These are phyloP conservation scores for Alisma plantagoaquatica DNA, from an alignment of 106 monocot genomes.

Conservation along the genomic window DNA sequence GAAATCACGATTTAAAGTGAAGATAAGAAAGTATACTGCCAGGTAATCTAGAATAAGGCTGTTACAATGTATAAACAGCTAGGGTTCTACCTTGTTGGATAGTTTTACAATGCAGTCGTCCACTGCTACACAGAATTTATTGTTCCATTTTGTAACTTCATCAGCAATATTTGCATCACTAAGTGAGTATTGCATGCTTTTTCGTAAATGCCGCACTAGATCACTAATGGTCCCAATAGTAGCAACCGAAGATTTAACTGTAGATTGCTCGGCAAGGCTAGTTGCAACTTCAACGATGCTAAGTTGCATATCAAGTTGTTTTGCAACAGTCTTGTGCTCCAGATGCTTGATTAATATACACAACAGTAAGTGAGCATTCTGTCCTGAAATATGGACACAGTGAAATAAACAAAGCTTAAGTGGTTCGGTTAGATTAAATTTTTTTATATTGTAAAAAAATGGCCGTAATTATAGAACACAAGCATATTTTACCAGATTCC, in stretches of 20 bases:
- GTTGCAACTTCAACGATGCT: constrained; percentile 55
- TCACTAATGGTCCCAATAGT: constrained; percentile 46
- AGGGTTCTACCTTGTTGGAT: constrained; percentile 74
- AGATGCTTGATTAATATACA: constrained; percentile 77
- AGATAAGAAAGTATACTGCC: no score
- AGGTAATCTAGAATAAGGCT: no score
- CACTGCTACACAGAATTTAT: constrained; percentile 32
- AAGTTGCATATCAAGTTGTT: constrained; percentile 56
- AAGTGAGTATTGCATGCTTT: constrained; percentile 37
- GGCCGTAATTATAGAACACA: no score
- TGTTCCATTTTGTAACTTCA: constrained; percentile 36
- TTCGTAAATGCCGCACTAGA: constrained; percentile 62
- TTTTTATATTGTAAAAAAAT: no score
- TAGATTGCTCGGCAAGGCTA: constrained; percentile 39
- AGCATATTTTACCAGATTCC: constrained; percentile 60
- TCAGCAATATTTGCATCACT: constrained; percentile 13
- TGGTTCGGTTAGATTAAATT: no score
- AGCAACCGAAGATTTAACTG: constrained; percentile 39
- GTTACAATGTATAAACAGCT: no score
- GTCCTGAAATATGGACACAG: no score
- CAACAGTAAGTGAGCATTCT: constrained; percentile 50
- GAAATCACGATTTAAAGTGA: no score
- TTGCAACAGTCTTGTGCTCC: constrained; percentile 56
- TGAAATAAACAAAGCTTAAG: no score
- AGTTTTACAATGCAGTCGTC: constrained; percentile 68